A percentile compares a stretch with the other conserved stretches of the same genome.
These are phyloP conservation scores for Sarocladium strictum DNA, from an alignment of 2,329 filamentous ascomycete species.

Conservation along the genomic window DNA sequence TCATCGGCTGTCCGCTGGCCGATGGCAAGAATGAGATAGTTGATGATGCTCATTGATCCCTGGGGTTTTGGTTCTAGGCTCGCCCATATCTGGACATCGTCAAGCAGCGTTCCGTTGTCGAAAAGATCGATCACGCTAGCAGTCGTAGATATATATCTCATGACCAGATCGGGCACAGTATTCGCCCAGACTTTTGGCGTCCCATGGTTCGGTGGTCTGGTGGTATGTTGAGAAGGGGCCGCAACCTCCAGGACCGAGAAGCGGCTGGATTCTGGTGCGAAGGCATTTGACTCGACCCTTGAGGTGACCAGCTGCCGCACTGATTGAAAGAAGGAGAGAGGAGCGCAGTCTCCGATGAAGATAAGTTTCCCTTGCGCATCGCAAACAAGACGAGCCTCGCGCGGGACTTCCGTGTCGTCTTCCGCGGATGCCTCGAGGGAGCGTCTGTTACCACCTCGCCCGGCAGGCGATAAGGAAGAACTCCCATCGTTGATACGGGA, in stretches of 20 bases:
- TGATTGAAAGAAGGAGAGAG: slow-evolving; percentile 50
- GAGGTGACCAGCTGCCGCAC: slow-evolving; percentile 46
- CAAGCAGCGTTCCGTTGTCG: slow-evolving; percentile 29
- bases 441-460: not conserved
- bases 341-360: slow-evolving; percentile 52
- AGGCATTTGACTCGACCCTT: slow-evolving; percentile 41
- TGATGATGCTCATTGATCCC: slow-evolving; percentile 35
- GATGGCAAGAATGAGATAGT: slow-evolving; percentile 46
- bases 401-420: slow-evolving; percentile 49
- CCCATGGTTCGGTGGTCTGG: not conserved
- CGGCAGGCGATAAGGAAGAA: not conserved
- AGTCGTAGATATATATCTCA: slow-evolving; percentile 32
- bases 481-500: not conserved
- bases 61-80: slow-evolving; percentile 24
- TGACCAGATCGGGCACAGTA: not conserved
- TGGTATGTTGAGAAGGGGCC: slow-evolving; percentile 15
- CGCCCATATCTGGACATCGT: slow-evolving; percentile 38
- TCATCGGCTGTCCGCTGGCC: slow-evolving; percentile 38
- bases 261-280: slow-evolving; percentile 44
- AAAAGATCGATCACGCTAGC: slow-evolving; percentile 44
- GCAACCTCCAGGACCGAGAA: slow-evolving; percentile 39
- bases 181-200: slow-evolving; percentile 1
- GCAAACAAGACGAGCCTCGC: slow-evolving; percentile 44
- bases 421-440: slow-evolving; percentile 23
- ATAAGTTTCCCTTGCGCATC: slow-evolving; percentile 49